Evolutionary conservation across 805 yeast species (phyloP).

Genomic region (Peterozyma xylosa): DNA sequence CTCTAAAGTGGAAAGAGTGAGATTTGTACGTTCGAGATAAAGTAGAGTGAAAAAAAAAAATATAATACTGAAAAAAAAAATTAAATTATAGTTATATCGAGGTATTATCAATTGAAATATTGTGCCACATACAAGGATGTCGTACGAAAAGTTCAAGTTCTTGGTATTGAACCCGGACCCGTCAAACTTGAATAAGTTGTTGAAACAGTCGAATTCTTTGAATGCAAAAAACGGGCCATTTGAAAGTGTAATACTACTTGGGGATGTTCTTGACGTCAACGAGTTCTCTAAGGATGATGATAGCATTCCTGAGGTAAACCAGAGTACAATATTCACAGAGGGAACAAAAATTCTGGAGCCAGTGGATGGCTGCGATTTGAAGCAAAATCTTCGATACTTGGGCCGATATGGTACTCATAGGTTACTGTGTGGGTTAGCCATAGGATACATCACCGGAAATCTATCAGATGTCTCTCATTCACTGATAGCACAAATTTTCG

Average conservation of each 20-base stretch:
- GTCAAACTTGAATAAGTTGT: slow-evolving; percentile 31
- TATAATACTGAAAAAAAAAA: no score
- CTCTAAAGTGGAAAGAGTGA: no score
- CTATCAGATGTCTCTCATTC: slow-evolving; percentile 18
- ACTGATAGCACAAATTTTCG: slow-evolving; percentile 8
- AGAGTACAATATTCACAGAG: slow-evolving; percentile 14
- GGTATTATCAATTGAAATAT: no score
- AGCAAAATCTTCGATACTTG: slow-evolving; percentile 21
- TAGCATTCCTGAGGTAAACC: neutral
- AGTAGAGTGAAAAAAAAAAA: no score
- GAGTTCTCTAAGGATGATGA: slow-evolving; percentile 8
- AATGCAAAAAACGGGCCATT: slow-evolving; percentile 62
- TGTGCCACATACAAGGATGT: no score
- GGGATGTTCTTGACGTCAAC: slow-evolving; percentile 26
- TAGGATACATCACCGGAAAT: slow-evolving; percentile 37
- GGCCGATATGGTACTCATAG: slow-evolving; percentile 29
- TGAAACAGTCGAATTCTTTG: slow-evolving; percentile 38
- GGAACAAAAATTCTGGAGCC: slow-evolving; percentile 14
- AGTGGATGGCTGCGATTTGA: slow-evolving; percentile 15
- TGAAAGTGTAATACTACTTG: slow-evolving; percentile 44
- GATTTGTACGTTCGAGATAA: no score
- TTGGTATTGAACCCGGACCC: slow-evolving; percentile 40
- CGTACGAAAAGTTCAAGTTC: neutral
- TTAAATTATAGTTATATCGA: no score
- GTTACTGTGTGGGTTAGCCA: slow-evolving; percentile 33